These are phyloP conservation scores for Solanum appendiculatum DNA, from an alignment of 257 asterid species.

Conservation along the genomic window DNA sequence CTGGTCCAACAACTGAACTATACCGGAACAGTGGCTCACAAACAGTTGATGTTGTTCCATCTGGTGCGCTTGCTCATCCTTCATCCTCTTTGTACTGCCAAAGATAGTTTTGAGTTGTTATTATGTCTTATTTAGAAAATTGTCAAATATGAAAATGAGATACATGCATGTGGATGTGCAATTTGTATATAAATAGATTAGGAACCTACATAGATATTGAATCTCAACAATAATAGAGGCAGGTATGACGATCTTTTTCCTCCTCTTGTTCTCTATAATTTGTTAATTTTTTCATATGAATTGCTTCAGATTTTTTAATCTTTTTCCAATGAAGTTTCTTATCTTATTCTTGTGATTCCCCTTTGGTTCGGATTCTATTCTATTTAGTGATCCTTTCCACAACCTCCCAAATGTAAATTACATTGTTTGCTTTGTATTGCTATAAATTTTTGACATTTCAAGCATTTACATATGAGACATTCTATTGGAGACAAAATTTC, in stretches of 20 bases:
- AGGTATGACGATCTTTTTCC: not conserved
- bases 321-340: not conserved
- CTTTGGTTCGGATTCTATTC: not conserved
- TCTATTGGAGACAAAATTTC: not conserved
- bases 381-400: not conserved
- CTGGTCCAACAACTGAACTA: not conserved
- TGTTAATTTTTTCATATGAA: not conserved
- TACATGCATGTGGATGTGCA: conserved; percentile 56
- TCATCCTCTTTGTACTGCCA: not conserved
- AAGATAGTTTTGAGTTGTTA: conserved; percentile 21
- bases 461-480: not conserved
- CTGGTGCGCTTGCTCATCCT: not conserved
- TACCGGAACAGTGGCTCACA: not conserved
- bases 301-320: not conserved
- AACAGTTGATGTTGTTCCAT: not conserved
- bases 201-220: not conserved
- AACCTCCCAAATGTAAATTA: not conserved
- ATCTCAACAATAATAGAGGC: not conserved
- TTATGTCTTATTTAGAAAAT: conserved; percentile 49
- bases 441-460: not conserved
- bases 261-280: not conserved
- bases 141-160: conserved; percentile 48
- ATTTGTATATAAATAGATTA: conserved; percentile 52
- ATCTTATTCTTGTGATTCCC: not conserved
- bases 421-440: not conserved